These are phyloP conservation scores for Boletellus emodensis DNA, from an alignment of 768 basidiomycete species.

Conservation along the genomic window DNA sequence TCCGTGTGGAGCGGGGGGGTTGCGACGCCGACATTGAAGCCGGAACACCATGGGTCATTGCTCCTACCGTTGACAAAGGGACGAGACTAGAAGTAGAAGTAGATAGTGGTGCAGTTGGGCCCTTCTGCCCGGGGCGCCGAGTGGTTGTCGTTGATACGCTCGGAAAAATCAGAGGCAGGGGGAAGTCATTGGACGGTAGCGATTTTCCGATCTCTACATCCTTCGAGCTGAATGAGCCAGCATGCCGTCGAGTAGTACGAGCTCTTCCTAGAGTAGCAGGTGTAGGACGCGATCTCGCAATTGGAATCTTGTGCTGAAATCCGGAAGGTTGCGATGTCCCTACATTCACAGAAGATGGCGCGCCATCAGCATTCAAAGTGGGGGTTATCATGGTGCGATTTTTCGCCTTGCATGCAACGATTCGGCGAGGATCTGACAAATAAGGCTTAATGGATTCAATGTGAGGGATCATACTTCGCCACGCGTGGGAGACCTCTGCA, in stretches of 20 bases:
- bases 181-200: conserved; percentile 59
- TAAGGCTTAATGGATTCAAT: conserved; percentile 66
- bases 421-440: conserved; percentile 44
- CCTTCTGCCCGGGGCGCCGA: conserved; percentile 50
- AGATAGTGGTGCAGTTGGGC: conserved; percentile 37
- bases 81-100: conserved; percentile 20
- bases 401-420: conserved; percentile 30
- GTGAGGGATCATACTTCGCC: conserved; percentile 73
- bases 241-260: conserved; percentile 72
- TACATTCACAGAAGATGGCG: conserved; percentile 27
- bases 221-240: conserved; percentile 92
- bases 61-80: conserved; percentile 6
- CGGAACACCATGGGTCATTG: conserved; percentile 2
- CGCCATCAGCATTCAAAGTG: conserved; percentile 18
- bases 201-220: conserved; percentile 87
- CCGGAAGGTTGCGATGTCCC: conserved; percentile 22
- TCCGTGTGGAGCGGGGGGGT: conserved; percentile 10
- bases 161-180: conserved; percentile 26
- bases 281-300: conserved; percentile 28
- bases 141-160: conserved; percentile 26
- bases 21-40: conserved; percentile 11
- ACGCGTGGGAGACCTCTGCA: conserved; percentile 82
- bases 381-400: conserved; percentile 26
- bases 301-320: conserved; percentile 23
- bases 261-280: conserved; percentile 35